Conservation (phyloP, 257 asterid genomes). For the Agastache rugosa region DNA sequence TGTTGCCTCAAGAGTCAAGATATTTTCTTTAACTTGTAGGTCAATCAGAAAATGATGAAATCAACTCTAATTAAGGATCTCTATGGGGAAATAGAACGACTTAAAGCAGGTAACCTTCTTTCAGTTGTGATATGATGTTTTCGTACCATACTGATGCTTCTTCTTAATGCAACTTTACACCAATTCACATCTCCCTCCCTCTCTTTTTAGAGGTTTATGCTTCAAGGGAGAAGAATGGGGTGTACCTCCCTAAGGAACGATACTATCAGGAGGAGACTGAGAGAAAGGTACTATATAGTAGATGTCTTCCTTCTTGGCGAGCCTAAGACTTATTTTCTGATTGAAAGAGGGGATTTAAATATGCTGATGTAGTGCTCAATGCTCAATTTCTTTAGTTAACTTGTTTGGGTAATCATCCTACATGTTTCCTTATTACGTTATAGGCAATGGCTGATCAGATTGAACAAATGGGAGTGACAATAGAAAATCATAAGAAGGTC, state of each 20-base stretch:
- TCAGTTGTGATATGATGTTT: background rate
- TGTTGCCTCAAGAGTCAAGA: background rate
- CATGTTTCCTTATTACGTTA: conserved; percentile 6
- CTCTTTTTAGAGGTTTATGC: conserved; percentile 73
- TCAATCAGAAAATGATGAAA: conserved; percentile 93
- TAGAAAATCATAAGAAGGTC: conserved; percentile 80
- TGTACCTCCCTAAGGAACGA: conserved; percentile 86
- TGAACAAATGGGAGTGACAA: conserved; percentile 73
- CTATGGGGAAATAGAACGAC: conserved; percentile 81
- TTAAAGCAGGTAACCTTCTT: conserved; percentile 61
- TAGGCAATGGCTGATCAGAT: conserved; percentile 90
- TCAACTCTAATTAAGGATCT: conserved; percentile 78
- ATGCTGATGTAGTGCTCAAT: conserved; percentile 2
- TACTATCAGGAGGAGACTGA: conserved; percentile 84
- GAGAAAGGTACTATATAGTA: conserved; percentile 56
- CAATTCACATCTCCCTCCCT: background rate
- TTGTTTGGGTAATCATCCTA: background rate
- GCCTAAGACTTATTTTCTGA: background rate
- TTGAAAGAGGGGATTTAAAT: background rate
- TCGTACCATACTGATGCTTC: background rate
- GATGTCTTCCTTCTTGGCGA: background rate
- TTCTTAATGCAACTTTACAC: background rate
- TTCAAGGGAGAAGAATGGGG: conserved; percentile 84
- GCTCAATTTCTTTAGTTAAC: background rate
- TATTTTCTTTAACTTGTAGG: conserved; percentile 45